Percentiles rank a stretch among this genome's conserved stretches.
Conservation (phyloP, 192 early-diverging fungal species). For the Geosiphon pyriformis region DNA sequence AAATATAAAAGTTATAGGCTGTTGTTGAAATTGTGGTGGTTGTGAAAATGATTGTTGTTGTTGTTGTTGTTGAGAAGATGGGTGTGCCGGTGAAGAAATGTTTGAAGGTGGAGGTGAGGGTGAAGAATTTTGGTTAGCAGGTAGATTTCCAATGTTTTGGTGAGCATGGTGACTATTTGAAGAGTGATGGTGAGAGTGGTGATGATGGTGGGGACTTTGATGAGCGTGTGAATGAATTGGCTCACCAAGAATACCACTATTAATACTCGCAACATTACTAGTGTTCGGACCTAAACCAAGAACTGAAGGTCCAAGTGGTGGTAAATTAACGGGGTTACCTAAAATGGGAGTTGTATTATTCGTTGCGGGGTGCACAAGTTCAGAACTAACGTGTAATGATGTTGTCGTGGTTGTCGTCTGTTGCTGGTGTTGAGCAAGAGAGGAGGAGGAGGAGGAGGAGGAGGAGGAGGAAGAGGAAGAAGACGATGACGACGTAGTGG, state of each 20-base stretch:
- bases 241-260: not conserved
- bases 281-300: not conserved
- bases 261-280: not conserved
- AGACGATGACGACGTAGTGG: not conserved
- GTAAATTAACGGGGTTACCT: not conserved
- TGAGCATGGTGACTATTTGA: not conserved
- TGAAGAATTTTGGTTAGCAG: slow-evolving; percentile 11
- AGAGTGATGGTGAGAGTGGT: not conserved
- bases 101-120: slow-evolving; percentile 10
- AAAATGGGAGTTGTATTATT: slow-evolving; percentile 5
- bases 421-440: not conserved
- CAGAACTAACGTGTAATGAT: slow-evolving; percentile 5
- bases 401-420: not conserved
- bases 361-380: slow-evolving; percentile 9
- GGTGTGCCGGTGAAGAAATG: slow-evolving; percentile 1
- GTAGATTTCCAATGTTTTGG: not conserved
- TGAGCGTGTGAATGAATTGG: too few relatives aligned
- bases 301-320: slow-evolving; percentile 2
- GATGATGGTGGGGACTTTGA: not conserved
- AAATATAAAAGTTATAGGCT: slow-evolving; percentile 23
- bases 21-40: not conserved
- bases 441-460: not conserved
- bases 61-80: slow-evolving; percentile 17
- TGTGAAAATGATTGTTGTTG: not conserved
- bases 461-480: not conserved